Conservation (phyloP, 1,284 basidiomycete genomes). For the Hemileia vastatrix region DNA sequence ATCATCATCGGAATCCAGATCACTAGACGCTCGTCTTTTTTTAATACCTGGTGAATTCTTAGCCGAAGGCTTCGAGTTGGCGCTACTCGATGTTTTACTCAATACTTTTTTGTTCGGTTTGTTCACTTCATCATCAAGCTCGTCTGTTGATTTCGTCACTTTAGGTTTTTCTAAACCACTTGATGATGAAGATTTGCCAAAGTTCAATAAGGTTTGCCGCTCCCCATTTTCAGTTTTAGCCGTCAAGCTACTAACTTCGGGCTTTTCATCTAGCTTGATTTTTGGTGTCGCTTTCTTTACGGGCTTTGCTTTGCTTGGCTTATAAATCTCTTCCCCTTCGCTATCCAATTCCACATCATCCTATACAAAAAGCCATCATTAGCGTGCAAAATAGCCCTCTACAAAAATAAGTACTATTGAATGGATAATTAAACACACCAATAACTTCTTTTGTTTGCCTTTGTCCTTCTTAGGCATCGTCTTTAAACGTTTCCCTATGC, state of each 20-base stretch:
- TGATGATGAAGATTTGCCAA: too few species aligned
- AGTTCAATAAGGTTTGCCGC: too few species aligned
- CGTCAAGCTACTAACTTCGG: too few species aligned
- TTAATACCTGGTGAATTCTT: neutral
- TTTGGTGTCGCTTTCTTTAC: too few species aligned
- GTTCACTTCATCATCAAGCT: too few species aligned
- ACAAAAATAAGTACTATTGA: neutral
- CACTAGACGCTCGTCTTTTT: neutral
- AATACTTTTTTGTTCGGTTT: too few species aligned
- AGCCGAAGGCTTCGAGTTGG: neutral
- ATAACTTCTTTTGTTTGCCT: slow-evolving; percentile 7
- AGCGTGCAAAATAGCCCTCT: neutral
- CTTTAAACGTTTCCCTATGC: slow-evolving; percentile 11
- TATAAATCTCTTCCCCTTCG: slow-evolving; percentile 17
- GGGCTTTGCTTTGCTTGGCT: slow-evolving; percentile 6
- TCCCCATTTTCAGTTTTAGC: too few species aligned
- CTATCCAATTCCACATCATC: slow-evolving; percentile 10
- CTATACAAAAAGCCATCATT: neutral
- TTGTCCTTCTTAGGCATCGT: neutral
- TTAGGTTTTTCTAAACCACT: too few species aligned
- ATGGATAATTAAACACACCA: neutral
- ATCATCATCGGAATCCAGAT: too few species aligned
- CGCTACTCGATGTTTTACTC: slow-evolving; percentile 1
- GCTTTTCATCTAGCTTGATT: too few species aligned
- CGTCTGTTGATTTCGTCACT: too few species aligned